phyloP scores from a whole-genome alignment of 2,329 filamentous ascomycete species.

The Colletotrichum sp. region DNA sequence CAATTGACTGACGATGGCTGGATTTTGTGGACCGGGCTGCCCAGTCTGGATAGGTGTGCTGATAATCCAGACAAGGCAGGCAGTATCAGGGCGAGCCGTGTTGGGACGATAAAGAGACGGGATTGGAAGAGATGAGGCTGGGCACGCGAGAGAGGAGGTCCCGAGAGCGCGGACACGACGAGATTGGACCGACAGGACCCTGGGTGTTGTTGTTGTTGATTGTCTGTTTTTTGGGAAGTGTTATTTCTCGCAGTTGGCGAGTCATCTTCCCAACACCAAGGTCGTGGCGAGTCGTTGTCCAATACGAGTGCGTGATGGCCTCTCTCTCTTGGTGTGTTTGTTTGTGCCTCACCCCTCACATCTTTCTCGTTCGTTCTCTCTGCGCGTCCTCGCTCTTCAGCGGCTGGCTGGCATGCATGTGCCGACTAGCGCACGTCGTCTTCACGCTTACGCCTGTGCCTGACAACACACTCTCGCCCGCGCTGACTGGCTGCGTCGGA shows the following conservation, averaged over 20 bases:
- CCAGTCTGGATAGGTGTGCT: background rate
- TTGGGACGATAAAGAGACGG: background rate
- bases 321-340: background rate
- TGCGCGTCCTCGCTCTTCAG: background rate
- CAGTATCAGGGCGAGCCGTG: background rate
- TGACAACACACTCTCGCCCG: background rate
- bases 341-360: background rate
- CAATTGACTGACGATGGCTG: background rate
- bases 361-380: background rate
- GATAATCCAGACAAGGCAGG: background rate
- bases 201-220: background rate
- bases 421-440: background rate
- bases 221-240: background rate
- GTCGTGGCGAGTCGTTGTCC: background rate
- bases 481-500: background rate
- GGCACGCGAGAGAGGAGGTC: background rate
- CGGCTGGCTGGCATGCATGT: background rate
- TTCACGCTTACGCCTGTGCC: background rate
- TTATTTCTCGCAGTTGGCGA: background rate
- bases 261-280: background rate
- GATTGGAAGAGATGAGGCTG: background rate
- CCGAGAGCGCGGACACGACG: background rate
- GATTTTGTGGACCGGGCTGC: background rate
- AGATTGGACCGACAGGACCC: background rate
- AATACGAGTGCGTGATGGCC: background rate